Percentiles rank a stretch among this genome's conserved stretches.
phyloP scores from a whole-genome alignment of 2,329 filamentous ascomycete genomes.

The Fusarium decemcellulare region DNA sequence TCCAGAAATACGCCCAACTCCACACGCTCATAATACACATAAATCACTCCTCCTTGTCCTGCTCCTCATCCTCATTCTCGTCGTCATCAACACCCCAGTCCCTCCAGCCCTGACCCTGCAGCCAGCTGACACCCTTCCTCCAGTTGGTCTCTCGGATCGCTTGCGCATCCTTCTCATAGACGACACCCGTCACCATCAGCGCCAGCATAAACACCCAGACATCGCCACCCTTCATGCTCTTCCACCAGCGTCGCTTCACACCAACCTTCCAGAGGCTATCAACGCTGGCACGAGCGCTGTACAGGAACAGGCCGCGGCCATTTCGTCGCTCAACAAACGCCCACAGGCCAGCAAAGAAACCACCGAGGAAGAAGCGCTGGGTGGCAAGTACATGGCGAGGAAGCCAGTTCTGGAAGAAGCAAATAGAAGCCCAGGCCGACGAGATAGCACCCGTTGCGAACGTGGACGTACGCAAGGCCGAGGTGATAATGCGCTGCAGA shows the following conservation, averaged over 20 bases:
- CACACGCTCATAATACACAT: conserved; percentile 36
- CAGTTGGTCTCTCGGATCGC: conserved; percentile 77
- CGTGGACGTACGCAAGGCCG: conserved; percentile 80
- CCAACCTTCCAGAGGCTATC: conserved; percentile 94
- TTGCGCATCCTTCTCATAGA: conserved; percentile 80
- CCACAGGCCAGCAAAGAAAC: conserved; percentile 88
- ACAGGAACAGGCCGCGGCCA: conserved; percentile 81
- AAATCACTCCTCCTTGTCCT: conserved; percentile 48
- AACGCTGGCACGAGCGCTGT: conserved; percentile 82
- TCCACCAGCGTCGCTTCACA: conserved; percentile 92
- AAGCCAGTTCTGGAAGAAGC: conserved; percentile 86
- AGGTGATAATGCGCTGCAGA: conserved; percentile 75
- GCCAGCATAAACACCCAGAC: conserved; percentile 86
- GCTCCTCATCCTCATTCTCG: conserved; percentile 58
- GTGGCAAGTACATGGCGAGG: conserved; percentile 82
- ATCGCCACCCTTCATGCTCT: conserved; percentile 85
- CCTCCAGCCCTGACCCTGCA: conserved; percentile 81
- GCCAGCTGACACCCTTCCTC: conserved; percentile 80
- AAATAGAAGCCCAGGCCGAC: conserved; percentile 89
- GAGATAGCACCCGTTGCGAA: conserved; percentile 86
- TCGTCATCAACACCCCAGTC: conserved; percentile 74
- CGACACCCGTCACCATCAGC: conserved; percentile 81
- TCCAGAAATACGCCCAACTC: conserved; percentile 35
- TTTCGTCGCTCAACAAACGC: conserved; percentile 79
- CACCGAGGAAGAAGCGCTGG: conserved; percentile 91